Percentiles rank a stretch among this genome's conserved stretches.
phyloP scores from a whole-genome alignment of 2,329 filamentous ascomycete species.

The Alternaria triticina region DNA sequence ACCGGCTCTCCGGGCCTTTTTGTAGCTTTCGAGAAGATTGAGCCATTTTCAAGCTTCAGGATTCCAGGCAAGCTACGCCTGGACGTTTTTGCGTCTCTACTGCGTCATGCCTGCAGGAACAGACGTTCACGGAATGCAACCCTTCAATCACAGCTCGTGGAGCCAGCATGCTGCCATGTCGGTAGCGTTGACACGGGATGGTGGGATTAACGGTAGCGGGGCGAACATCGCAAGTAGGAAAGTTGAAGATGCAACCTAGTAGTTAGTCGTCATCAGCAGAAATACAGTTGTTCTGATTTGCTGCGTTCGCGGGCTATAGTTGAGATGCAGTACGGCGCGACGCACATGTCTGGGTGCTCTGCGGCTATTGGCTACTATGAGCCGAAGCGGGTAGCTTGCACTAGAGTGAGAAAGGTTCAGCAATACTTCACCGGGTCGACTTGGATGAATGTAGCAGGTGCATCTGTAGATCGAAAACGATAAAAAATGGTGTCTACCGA shows the following conservation, averaged over 20 bases:
- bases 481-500: slow-evolving; percentile 44
- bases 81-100: slow-evolving; percentile 5
- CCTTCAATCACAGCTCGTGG: slow-evolving; percentile 27
- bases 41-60: slow-evolving; percentile 6
- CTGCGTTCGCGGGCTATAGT: neutral
- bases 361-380: slow-evolving; percentile 7
- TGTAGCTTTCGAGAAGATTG: slow-evolving; percentile 20
- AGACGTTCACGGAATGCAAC: neutral
- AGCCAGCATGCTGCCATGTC: slow-evolving; percentile 23
- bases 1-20: slow-evolving; percentile 19
- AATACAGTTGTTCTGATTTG: slow-evolving; percentile 10
- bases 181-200: slow-evolving; percentile 9
- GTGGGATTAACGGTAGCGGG: neutral
- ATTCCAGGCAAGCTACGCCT: slow-evolving; percentile 5
- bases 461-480: slow-evolving; percentile 44
- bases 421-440: neutral
- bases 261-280: slow-evolving; percentile 12
- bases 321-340: neutral
- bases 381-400: neutral
- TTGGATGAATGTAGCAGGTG: slow-evolving; percentile 12
- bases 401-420: slow-evolving; percentile 7
- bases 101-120: slow-evolving; percentile 34
- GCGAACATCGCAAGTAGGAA: slow-evolving; percentile 3
- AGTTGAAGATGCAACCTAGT: neutral
- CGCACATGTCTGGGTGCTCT: slow-evolving; percentile 10